Percentiles rank a stretch among this genome's conserved stretches.
Evolutionary conservation across 768 basidiomycete species (phyloP).

Genomic region (Tylopilus plumbeoviolaceoides): DNA sequence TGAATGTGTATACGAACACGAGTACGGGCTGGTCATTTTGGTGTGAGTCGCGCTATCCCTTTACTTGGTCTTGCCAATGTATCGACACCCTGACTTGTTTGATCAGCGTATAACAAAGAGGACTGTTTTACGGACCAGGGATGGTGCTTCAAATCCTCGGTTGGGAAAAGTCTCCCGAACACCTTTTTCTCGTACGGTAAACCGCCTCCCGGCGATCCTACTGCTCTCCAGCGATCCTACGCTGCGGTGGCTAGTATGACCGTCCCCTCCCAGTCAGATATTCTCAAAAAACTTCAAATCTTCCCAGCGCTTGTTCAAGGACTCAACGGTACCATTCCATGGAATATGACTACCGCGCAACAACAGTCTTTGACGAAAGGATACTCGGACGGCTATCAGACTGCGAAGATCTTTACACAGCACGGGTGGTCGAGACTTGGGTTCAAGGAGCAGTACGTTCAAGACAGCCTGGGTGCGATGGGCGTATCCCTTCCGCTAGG

Average conservation of each 20-base stretch:
- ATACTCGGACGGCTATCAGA: constrained; percentile 56
- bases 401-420: constrained; percentile 52
- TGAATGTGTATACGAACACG: constrained; percentile 50
- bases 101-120: constrained; percentile 57
- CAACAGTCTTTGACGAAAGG: constrained; percentile 33
- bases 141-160: constrained; percentile 67
- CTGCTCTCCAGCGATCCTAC: constrained; percentile 20
- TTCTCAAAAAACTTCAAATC: constrained; percentile 8
- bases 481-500: constrained; percentile 6
- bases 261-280: constrained; percentile 10
- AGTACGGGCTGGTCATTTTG: constrained; percentile 69
- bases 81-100: not conserved
- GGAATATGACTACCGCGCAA: constrained; percentile 10
- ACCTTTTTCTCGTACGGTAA: constrained; percentile 54
- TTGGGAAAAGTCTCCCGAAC: constrained; percentile 51
- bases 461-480: constrained; percentile 36
- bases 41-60: constrained; percentile 39
- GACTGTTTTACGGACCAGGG: constrained; percentile 52
- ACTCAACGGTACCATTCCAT: not conserved
- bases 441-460: constrained; percentile 58
- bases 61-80: not conserved
- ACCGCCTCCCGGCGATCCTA: constrained; percentile 19
- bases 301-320: not conserved
- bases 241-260: constrained; percentile 13
- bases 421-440: constrained; percentile 50